Conservation (phyloP, 2,329 filamentous ascomycete genomes). For the Fusarium haematococcum region DNA sequence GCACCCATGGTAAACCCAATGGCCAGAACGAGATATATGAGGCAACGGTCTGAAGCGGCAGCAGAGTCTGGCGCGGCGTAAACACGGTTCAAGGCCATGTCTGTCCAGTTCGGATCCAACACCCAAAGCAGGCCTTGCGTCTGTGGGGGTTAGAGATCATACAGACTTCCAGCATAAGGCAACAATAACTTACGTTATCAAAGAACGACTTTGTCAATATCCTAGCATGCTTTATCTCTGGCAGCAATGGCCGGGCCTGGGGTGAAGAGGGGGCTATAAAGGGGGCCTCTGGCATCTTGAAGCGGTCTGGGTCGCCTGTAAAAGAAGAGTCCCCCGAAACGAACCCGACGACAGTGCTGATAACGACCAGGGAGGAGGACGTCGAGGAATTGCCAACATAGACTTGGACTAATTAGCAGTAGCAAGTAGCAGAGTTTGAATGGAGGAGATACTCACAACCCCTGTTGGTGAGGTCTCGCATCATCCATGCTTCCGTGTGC, state of each 20-base stretch:
- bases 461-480: slow-evolving; percentile 69
- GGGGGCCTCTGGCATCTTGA: slow-evolving; percentile 68
- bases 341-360: slow-evolving; percentile 70
- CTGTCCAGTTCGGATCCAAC: slow-evolving; percentile 65
- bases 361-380: slow-evolving; percentile 69
- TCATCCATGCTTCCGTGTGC: slow-evolving; percentile 66
- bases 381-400: slow-evolving; percentile 74
- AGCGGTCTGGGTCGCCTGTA: slow-evolving; percentile 66
- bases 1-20: slow-evolving; percentile 71
- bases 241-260: slow-evolving; percentile 51
- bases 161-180: neutral
- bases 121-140: slow-evolving; percentile 72
- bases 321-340: slow-evolving; percentile 67
- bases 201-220: slow-evolving; percentile 65
- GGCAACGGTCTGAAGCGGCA: slow-evolving; percentile 65
- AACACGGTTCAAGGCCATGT: slow-evolving; percentile 65
- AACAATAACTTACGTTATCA: slow-evolving; percentile 60
- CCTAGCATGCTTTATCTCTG: slow-evolving; percentile 65
- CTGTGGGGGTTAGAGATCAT: slow-evolving; percentile 46
- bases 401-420: slow-evolving; percentile 52
- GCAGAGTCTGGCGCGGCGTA: slow-evolving; percentile 43
- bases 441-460: slow-evolving; percentile 58
- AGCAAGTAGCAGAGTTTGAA: neutral
- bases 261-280: slow-evolving; percentile 55
- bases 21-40: slow-evolving; percentile 72